Conservation (phyloP, 495 filamentous ascomycete genomes). For the Neurospora terricola region DNA sequence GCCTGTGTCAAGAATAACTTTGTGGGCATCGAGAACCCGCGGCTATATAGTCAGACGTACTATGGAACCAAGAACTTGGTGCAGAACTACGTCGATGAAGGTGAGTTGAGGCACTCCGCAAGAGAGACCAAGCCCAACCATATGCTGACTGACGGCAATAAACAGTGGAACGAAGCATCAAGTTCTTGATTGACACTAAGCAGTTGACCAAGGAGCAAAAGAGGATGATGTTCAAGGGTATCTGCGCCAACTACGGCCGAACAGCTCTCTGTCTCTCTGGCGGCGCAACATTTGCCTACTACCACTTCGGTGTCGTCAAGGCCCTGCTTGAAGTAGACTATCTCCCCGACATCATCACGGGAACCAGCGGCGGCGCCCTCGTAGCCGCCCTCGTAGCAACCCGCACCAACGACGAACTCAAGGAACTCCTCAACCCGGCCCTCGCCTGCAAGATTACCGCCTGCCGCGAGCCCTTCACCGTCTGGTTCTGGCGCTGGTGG, state of each 20-base stretch:
- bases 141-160: neutral
- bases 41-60: constrained; percentile 91
- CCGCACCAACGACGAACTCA: constrained; percentile 82
- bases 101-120: constrained; percentile 22
- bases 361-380: constrained; percentile 87
- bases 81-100: constrained; percentile 81
- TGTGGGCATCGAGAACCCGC: constrained; percentile 85
- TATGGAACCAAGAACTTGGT: constrained; percentile 90
- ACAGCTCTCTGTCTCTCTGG: constrained; percentile 89
- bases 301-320: constrained; percentile 89
- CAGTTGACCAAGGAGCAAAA: constrained; percentile 65
- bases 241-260: constrained; percentile 83
- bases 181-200: constrained; percentile 55
- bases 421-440: constrained; percentile 72
- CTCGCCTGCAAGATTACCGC: constrained; percentile 76
- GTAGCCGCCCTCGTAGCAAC: constrained; percentile 84
- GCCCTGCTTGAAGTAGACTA: constrained; percentile 80
- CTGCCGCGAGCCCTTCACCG: constrained; percentile 65
- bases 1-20: constrained; percentile 96
- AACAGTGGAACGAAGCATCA: constrained; percentile 49
- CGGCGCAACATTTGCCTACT: constrained; percentile 93
- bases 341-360: constrained; percentile 87
- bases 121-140: constrained; percentile 17
- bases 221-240: constrained; percentile 71
- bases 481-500: constrained; percentile 81